These are phyloP conservation scores for Malania oleifera DNA, from an alignment of 164 flowering plant genomes.

Conservation along the genomic window DNA sequence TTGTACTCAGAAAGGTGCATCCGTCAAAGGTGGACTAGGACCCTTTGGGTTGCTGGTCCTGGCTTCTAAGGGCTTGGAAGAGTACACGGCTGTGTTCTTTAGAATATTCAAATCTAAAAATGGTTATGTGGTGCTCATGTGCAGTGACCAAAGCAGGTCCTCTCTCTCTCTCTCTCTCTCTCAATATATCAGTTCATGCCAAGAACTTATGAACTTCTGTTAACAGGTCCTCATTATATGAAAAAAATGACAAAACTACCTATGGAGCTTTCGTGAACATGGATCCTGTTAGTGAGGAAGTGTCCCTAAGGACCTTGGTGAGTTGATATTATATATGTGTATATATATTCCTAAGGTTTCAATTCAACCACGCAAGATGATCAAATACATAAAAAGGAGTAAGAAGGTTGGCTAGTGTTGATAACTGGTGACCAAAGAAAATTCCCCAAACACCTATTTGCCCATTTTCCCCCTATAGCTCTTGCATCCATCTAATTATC, in stretches of 20 bases:
- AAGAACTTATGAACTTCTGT: background rate
- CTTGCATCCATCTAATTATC: too few relatives aligned
- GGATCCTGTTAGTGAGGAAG: conserved; percentile 24
- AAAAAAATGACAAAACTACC: conserved; percentile 32
- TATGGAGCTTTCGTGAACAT: conserved; percentile 48
- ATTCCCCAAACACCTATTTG: too few relatives aligned
- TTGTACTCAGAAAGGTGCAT: conserved; percentile 7
- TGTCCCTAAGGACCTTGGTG: conserved; percentile 51
- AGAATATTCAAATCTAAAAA: conserved; percentile 3
- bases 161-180: background rate
- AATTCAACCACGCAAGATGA: background rate
- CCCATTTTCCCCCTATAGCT: too few relatives aligned
- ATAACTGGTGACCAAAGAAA: background rate
- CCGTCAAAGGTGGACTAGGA: conserved; percentile 5
- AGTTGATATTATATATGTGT: conserved; percentile 3
- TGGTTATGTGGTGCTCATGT: conserved; percentile 11
- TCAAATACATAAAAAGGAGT: background rate
- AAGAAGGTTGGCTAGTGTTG: background rate
- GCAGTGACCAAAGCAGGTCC: conserved; percentile 19
- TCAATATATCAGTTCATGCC: background rate
- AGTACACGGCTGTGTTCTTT: conserved; percentile 9
- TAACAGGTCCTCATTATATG: conserved; percentile 40
- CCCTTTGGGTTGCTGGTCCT: conserved; percentile 15
- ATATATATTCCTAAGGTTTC: background rate
- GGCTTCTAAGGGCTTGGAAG: background rate